Percentiles rank a stretch among this genome's conserved stretches.
These are phyloP conservation scores for Gyrodon lividus DNA, from an alignment of 768 basidiomycete genomes.

Conservation along the genomic window DNA sequence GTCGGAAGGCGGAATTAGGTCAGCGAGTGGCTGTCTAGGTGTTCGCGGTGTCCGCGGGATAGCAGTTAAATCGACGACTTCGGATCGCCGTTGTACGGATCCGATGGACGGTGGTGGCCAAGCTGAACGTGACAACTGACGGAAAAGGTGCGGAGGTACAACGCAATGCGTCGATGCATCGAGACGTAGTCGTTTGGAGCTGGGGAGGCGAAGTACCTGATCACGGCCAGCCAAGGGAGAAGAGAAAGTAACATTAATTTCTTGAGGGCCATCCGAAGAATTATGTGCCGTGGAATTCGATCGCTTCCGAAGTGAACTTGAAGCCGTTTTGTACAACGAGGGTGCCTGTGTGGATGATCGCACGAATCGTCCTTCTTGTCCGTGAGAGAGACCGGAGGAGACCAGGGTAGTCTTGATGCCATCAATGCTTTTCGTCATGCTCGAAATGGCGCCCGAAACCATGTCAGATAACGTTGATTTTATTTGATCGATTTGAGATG, in stretches of 20 bases:
- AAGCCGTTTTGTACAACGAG: not conserved
- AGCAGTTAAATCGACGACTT: too few species aligned
- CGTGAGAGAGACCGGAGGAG: not conserved
- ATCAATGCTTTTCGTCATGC: slow-evolving; percentile 16
- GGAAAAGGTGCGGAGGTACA: slow-evolving; percentile 1
- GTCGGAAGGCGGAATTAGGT: slow-evolving; percentile 7
- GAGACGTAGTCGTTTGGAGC: slow-evolving; percentile 15
- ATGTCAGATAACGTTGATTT: slow-evolving; percentile 17
- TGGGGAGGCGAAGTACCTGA: not conserved
- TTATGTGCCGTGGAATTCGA: not conserved
- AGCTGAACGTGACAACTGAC: slow-evolving; percentile 10
- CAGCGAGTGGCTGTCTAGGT: slow-evolving; percentile 20
- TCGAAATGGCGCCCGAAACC: slow-evolving; percentile 18
- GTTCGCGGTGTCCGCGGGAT: slow-evolving; percentile 12
- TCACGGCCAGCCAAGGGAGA: slow-evolving; percentile 13
- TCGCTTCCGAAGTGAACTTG: slow-evolving; percentile 6
- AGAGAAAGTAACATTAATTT: not conserved
- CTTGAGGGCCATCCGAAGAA: not conserved
- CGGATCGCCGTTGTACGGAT: not conserved
- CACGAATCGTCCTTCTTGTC: not conserved
- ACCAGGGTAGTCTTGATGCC: slow-evolving; percentile 11
- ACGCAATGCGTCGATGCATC: slow-evolving; percentile 1
- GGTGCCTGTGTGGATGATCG: slow-evolving; percentile 5
- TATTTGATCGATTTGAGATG: slow-evolving; percentile 46
- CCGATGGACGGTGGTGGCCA: not conserved